phyloP scores from a whole-genome alignment of 352 stramenopile genomes.

The Thraustochytrium striatum region DNA sequence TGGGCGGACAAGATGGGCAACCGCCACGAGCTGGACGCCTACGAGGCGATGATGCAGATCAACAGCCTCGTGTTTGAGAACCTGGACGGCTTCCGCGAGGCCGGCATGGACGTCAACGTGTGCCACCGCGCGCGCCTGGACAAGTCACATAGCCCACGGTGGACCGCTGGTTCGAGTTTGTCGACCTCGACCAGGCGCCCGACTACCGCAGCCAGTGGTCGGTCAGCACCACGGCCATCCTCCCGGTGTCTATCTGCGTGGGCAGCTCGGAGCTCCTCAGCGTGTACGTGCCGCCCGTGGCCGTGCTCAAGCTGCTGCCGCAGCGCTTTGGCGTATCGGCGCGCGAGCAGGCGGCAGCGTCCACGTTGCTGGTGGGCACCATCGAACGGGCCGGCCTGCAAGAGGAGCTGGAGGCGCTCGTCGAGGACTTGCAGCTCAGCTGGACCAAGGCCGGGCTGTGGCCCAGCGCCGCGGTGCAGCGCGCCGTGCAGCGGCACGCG shows the following conservation, averaged over 20 bases:
- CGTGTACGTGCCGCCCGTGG: not conserved
- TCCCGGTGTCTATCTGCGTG: slow-evolving; percentile 37
- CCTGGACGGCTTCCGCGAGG: not conserved
- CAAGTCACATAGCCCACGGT: slow-evolving; percentile 26
- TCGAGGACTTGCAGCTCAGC: not conserved
- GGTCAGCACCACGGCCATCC: slow-evolving; percentile 4
- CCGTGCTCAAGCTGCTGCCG: slow-evolving; percentile 27
- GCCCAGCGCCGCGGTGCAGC: not conserved
- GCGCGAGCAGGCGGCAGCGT: not conserved
- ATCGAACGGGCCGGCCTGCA: not conserved
- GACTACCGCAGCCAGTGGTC: slow-evolving; percentile 39
- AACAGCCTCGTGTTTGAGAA: slow-evolving; percentile 4
- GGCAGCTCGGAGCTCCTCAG: not conserved
- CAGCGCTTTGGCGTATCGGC: not conserved
- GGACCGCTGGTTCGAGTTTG: slow-evolving; percentile 46
- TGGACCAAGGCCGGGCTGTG: not conserved
- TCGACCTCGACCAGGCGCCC: slow-evolving; percentile 5
- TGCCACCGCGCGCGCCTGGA: slow-evolving; percentile 16
- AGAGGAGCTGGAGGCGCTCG: not conserved
- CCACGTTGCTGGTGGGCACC: not conserved
- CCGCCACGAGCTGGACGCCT: not conserved
- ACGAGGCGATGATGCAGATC: slow-evolving; percentile 14
- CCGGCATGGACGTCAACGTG: not conserved
- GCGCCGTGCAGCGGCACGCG: not conserved
- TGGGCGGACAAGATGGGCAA: slow-evolving; percentile 18